phyloP scores from a whole-genome alignment of 805 yeast genomes.

The Geotrichum ghanense region DNA sequence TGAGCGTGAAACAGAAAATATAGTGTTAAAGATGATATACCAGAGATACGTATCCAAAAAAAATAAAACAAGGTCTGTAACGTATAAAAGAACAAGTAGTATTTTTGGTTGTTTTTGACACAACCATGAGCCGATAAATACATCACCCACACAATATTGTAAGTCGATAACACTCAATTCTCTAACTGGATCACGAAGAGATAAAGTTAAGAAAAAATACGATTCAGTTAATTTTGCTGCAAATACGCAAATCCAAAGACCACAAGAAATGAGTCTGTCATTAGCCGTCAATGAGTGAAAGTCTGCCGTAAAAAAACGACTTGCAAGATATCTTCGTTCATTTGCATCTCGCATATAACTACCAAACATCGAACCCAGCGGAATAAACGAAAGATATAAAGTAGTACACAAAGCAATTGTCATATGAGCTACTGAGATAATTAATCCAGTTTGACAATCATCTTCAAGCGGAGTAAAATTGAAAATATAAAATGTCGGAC shows the following conservation, averaged over 20 bases:
- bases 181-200: constrained; percentile 62
- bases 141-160: constrained; percentile 51
- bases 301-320: constrained; percentile 47
- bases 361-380: constrained; percentile 46
- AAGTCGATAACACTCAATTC: constrained; percentile 49
- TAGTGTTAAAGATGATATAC: constrained; percentile 74
- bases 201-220: constrained; percentile 62
- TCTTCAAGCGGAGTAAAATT: constrained; percentile 27
- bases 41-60: constrained; percentile 75
- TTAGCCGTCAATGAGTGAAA: constrained; percentile 43
- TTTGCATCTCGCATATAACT: constrained; percentile 24
- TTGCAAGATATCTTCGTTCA: constrained; percentile 33
- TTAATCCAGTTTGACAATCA: constrained; percentile 23
- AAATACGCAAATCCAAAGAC: constrained; percentile 60
- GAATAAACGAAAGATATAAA: constrained; percentile 47
- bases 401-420: constrained; percentile 43
- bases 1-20: constrained; percentile 60
- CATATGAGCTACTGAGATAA: constrained; percentile 43
- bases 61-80: constrained; percentile 58
- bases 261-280: constrained; percentile 49
- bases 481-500: constrained; percentile 47
- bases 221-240: constrained; percentile 63
- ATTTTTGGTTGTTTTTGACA: constrained; percentile 50
- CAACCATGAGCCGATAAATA: constrained; percentile 37
- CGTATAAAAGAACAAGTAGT: constrained; percentile 39